Base-by-base conservation (phyloP, 768 basidiomycete genomes). In the Rubroboletus pulcherrimus region DNA sequence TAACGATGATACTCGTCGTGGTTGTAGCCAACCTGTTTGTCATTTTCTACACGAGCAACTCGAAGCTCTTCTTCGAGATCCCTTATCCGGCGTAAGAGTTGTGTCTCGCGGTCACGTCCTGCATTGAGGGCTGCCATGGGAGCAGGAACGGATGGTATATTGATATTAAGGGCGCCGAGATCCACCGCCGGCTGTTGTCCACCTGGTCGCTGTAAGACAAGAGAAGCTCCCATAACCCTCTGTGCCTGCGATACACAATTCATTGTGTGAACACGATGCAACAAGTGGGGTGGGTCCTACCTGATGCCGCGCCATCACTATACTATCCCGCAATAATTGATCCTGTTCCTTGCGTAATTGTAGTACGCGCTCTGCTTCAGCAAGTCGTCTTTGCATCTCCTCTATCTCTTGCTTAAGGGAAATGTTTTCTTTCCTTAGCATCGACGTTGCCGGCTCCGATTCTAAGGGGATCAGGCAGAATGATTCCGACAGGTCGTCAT, bases 11-110 rank as follows among this genome's bases (percentile, higher is more conserved):
- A 52, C 56, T 43, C 34, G 24, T 50, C 31, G 45, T 41, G 30
- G 38, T 46, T 21, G 41, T 33, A 40, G 72, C 82, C 14, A 48
- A 89, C 91, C 75, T 92, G 85, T 73, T 91, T 91, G 67, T 91
- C 91, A 61, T 91, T 92, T 57, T 93, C 92, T 31, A 71, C 72
- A 46, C 83, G 79, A 51, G 86, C 68, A 17, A 67, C 59, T 53
- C 86, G 80, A 17, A 87, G 71, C 57, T 93, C 91, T 44, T 91
- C 91, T 63, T 93, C 92, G 3, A 92, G 78, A 64, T 93, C 91
- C 59, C 89, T 84, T 48, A 81, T 76, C 34, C 76, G 74, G 37
- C 78, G 73, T 45, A 74, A 54, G n/a, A 78, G 69, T 56, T 77
- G 78, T 17, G 73, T 66, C 54, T 91, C 82, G 53, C 86, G 80